Percentiles rank a stretch among this genome's conserved stretches.
These are phyloP conservation scores for Lithocarpus polystachyus DNA, from an alignment of 306 rosid genomes.

Conservation along the genomic window DNA sequence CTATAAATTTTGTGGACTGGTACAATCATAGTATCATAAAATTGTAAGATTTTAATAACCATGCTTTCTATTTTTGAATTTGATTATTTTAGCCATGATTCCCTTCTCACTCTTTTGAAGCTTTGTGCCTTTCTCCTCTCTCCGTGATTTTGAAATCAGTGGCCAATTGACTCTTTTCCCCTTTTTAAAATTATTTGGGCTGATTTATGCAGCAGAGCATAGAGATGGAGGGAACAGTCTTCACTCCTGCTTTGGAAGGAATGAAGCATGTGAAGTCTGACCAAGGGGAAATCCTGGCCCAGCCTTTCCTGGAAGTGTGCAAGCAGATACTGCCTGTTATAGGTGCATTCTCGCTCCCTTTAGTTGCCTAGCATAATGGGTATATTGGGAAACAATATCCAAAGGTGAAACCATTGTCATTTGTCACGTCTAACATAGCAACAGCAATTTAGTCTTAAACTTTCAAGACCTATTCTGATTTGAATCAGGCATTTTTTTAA, in stretches of 20 bases:
- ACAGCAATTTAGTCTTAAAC: not conserved
- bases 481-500: not conserved
- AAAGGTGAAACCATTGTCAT: not conserved
- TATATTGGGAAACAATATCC: not conserved
- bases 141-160: conserved; percentile 13
- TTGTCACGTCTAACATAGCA: not conserved
- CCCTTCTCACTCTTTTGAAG: not conserved
- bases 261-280: conserved; percentile 63
- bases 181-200: not conserved
- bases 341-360: conserved; percentile 43
- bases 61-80: not conserved
- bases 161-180: conserved; percentile 1
- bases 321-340: conserved; percentile 84
- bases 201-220: conserved; percentile 33
- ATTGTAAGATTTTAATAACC: no score
- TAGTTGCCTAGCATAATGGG: not conserved
- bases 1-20: no score
- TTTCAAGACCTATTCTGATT: not conserved
- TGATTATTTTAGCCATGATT: not conserved
- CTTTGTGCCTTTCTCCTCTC: not conserved
- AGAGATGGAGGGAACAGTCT: conserved; percentile 75
- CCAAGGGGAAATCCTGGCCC: conserved; percentile 68
- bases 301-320: conserved; percentile 92
- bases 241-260: conserved; percentile 79
- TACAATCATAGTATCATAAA: no score